phyloP scores from a whole-genome alignment of 495 filamentous ascomycete genomes.

The Penicillium goetzii region DNA sequence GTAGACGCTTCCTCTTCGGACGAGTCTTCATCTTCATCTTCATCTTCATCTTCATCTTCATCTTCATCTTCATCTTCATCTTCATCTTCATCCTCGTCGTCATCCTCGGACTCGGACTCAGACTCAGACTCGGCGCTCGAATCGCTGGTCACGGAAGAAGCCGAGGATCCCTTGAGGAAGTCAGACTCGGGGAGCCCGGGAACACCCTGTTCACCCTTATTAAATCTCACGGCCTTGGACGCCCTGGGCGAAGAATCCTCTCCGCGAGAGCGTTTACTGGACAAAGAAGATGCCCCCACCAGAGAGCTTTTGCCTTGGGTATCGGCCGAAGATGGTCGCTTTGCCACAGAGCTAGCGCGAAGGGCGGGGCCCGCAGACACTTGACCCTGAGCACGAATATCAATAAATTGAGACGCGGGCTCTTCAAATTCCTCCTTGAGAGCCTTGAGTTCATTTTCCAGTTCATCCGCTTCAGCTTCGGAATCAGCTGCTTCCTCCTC shows the following conservation, averaged over 20 bases:
- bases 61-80: slow-evolving; percentile 19
- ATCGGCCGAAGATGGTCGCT: slow-evolving; percentile 29
- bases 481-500: slow-evolving; percentile 18
- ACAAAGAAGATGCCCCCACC: slow-evolving; percentile 30
- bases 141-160: slow-evolving; percentile 5
- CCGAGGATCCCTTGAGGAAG: slow-evolving; percentile 2
- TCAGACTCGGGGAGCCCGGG: slow-evolving; percentile 3
- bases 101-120: background rate
- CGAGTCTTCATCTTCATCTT: slow-evolving; percentile 20
- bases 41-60: slow-evolving; percentile 12
- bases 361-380: slow-evolving; percentile 15
- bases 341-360: slow-evolving; percentile 25
- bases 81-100: slow-evolving; percentile 12
- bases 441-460: slow-evolving; percentile 48
- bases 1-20: slow-evolving; percentile 24
- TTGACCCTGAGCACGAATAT: slow-evolving; percentile 25
- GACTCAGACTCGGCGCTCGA: background rate
- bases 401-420: slow-evolving; percentile 29
- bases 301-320: slow-evolving; percentile 22
- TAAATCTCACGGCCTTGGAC: slow-evolving; percentile 44
- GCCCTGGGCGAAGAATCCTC: slow-evolving; percentile 31
- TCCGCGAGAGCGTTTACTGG: slow-evolving; percentile 32
- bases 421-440: slow-evolving; percentile 48
- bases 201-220: slow-evolving; percentile 22
- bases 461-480: slow-evolving; percentile 44